A percentile compares a stretch with the other conserved stretches of the same genome.
These are phyloP conservation scores for Handroanthus guayacan DNA, from an alignment of 257 asterid genomes.

Conservation along the genomic window DNA sequence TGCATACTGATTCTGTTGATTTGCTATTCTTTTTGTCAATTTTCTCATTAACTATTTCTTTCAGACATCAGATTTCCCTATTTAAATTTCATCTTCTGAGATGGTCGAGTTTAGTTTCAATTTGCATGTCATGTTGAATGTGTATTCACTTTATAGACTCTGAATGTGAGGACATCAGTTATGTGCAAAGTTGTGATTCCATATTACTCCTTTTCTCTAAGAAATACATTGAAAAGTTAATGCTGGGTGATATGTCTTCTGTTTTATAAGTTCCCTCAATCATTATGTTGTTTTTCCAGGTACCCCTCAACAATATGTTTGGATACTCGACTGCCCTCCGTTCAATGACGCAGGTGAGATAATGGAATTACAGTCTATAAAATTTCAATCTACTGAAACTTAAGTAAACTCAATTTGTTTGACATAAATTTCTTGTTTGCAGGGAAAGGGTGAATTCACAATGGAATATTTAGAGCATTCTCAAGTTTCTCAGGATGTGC, in stretches of 20 bases:
- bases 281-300: constrained; percentile 57
- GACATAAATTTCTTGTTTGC: constrained; percentile 15
- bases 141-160: neutral
- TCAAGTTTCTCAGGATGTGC: constrained; percentile 86
- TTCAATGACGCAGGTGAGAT: constrained; percentile 95
- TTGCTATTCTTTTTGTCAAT: constrained; percentile 2
- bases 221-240: neutral
- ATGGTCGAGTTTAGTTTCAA: neutral
- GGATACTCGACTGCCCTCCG: constrained; percentile 98
- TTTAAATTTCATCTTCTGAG: neutral
- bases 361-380: neutral
- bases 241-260: neutral
- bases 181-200: neutral
- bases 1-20: constrained; percentile 2
- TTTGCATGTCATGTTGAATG: neutral
- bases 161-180: too few species aligned
- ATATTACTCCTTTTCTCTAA: neutral
- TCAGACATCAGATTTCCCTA: neutral
- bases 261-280: neutral
- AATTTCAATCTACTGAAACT: neutral
- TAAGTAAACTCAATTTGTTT: neutral
- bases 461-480: constrained; percentile 92
- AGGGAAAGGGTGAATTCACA: constrained; percentile 99
- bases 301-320: constrained; percentile 98
- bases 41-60: neutral